Percentiles rank a stretch among this genome's conserved stretches.
Evolutionary conservation across 441 rosid species (phyloP).

Genomic region (Jatropha multifida): DNA sequence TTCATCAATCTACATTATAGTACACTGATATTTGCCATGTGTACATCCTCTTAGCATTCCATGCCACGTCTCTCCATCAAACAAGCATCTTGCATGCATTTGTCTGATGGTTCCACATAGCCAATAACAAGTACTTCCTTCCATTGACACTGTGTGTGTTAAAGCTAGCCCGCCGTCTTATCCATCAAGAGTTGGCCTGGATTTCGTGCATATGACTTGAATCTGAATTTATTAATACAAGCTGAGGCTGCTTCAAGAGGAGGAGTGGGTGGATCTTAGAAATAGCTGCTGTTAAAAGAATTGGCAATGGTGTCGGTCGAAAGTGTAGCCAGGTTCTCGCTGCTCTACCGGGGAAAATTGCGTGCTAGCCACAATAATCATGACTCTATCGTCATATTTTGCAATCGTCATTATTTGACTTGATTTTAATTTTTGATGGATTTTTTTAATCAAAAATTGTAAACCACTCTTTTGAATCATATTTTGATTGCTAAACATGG

Average conservation of each 20-base stretch:
- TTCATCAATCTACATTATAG: neutral
- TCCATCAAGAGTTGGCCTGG: slow-evolving; percentile 73
- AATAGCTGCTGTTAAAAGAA: slow-evolving; percentile 77
- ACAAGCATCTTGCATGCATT: slow-evolving; percentile 63
- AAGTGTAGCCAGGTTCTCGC: slow-evolving; percentile 57
- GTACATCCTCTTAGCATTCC: neutral
- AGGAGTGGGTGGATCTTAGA: slow-evolving; percentile 77
- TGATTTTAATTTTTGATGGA: too few relatives aligned
- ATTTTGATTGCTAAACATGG: too few relatives aligned
- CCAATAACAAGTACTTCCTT: slow-evolving; percentile 72
- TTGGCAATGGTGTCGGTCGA: slow-evolving; percentile 78
- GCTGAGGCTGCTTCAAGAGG: slow-evolving; percentile 90
- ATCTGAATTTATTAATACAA: slow-evolving; percentile 76
- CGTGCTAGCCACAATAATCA: too few relatives aligned
- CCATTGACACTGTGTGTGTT: slow-evolving; percentile 68
- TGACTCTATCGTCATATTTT: too few relatives aligned
- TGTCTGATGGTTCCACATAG: slow-evolving; percentile 92
- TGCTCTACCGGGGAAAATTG: too few relatives aligned
- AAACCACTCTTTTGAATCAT: too few relatives aligned
- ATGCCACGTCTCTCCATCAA: slow-evolving; percentile 37
- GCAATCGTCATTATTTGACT: too few relatives aligned
- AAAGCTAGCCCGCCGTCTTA: slow-evolving; percentile 68
- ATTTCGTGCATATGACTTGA: slow-evolving; percentile 84
- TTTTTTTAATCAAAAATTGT: too few relatives aligned
- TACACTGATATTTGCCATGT: neutral